phyloP scores from a whole-genome alignment of 202 grass and related monocot species.

The Zizania palustris region DNA sequence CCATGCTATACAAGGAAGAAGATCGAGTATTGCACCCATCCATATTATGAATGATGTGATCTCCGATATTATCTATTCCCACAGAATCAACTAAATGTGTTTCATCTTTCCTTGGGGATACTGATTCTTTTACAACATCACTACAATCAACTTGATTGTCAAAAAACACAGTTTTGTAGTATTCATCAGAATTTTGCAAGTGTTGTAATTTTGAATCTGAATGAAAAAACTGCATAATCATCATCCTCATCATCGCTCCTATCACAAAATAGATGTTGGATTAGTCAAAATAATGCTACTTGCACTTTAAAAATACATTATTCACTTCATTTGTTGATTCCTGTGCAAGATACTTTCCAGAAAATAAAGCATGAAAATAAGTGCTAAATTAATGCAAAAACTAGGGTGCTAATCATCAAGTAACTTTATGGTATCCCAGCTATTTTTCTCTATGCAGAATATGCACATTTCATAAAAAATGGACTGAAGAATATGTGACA shows the following conservation, averaged over 20 bases:
- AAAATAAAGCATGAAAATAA: conserved; percentile 5
- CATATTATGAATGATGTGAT: conserved; percentile 51
- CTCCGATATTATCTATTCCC: conserved; percentile 59
- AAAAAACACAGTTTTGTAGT: conserved; percentile 66
- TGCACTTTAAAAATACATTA: conserved; percentile 32
- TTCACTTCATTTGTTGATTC: conserved; percentile 32
- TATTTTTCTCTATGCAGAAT: conserved; percentile 13
- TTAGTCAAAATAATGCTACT: conserved; percentile 39
- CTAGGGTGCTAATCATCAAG: not conserved
- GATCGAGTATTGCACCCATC: conserved; percentile 67
- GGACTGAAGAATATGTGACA: not conserved
- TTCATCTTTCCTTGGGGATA: conserved; percentile 53
- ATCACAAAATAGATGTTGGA: conserved; percentile 42
- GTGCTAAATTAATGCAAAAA: conserved; percentile 14
- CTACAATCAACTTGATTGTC: conserved; percentile 55
- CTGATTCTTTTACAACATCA: conserved; percentile 53
- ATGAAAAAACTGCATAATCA: conserved; percentile 62
- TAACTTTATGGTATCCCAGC: conserved; percentile 14
- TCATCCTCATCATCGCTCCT: conserved; percentile 95
- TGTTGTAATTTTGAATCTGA: conserved; percentile 59
- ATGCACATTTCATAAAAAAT: conserved; percentile 7
- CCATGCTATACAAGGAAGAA: conserved; percentile 78
- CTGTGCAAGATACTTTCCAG: conserved; percentile 7
- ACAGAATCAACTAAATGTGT: conserved; percentile 41
- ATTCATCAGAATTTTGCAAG: conserved; percentile 61